Evolutionary conservation across 148 eudicot genomes (phyloP).

Genomic region (Amaranthus cruentus): DNA sequence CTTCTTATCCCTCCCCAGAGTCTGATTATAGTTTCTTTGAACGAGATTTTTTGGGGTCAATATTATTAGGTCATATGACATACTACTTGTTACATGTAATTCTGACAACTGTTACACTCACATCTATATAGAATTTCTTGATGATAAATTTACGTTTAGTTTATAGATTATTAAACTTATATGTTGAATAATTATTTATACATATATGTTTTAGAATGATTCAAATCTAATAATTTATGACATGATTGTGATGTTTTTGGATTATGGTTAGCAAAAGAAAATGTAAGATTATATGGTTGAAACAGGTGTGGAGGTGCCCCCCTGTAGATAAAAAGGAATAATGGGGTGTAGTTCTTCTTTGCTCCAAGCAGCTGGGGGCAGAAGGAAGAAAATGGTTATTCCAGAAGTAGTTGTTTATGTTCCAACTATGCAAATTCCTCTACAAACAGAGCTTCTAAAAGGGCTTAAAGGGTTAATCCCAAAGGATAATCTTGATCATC

Average conservation of each 20-base stretch:
- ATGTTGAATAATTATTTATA: neutral
- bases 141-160: constrained; percentile 2
- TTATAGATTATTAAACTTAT: neutral
- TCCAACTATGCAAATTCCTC: constrained; percentile 60
- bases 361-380: constrained; percentile 25
- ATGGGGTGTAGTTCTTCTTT: constrained; percentile 84
- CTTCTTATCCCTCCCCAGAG: no score
- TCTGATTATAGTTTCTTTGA: no score
- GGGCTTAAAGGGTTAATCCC: constrained; percentile 64
- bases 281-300: constrained; percentile 30
- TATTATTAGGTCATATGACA: neutral
- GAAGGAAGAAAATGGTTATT: constrained; percentile 46
- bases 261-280: neutral
- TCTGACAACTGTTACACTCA: constrained; percentile 29
- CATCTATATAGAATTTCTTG: constrained; percentile 1
- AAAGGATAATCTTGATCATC: constrained; percentile 49
- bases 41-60: neutral
- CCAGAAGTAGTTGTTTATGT: constrained; percentile 57
- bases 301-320: constrained; percentile 15
- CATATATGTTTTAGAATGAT: constrained; percentile 10
- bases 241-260: constrained; percentile 17
- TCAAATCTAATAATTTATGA: constrained; percentile 16
- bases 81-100: constrained; percentile 12
- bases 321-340: constrained; percentile 13
- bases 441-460: constrained; percentile 47